phyloP scores from a whole-genome alignment of 345 rosid species.

The Lumnitzera racemosa region DNA sequence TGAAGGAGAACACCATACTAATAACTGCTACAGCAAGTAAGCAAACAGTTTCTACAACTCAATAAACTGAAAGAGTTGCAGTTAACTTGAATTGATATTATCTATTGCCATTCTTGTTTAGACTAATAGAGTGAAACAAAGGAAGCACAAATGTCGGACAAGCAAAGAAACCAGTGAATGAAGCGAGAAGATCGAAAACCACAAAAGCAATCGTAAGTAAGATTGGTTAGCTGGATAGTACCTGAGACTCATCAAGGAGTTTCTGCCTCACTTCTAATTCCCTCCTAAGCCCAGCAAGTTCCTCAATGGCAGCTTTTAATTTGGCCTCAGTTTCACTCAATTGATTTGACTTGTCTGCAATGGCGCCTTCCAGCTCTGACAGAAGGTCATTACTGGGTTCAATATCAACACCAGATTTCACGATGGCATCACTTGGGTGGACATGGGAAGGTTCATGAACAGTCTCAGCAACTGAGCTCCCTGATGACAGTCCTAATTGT shows the following conservation, averaged over 20 bases:
- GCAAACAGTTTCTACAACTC: too few relatives aligned
- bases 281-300: slow-evolving; percentile 52
- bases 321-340: slow-evolving; percentile 58
- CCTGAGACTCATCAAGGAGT: slow-evolving; percentile 98
- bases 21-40: too few relatives aligned
- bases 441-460: slow-evolving; percentile 40
- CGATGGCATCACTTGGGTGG: slow-evolving; percentile 32
- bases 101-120: too few relatives aligned
- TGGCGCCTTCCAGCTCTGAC: slow-evolving; percentile 43
- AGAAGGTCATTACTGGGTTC: slow-evolving; percentile 32
- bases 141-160: not conserved
- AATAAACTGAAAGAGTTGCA: too few relatives aligned
- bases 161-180: not conserved
- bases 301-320: slow-evolving; percentile 66
- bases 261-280: slow-evolving; percentile 71
- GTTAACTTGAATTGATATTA: too few relatives aligned
- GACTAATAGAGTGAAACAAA: not conserved
- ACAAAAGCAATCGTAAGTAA: not conserved
- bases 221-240: slow-evolving; percentile 9
- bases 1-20: too few relatives aligned
- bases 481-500: slow-evolving; percentile 54
- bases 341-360: slow-evolving; percentile 53
- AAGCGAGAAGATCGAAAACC: not conserved
- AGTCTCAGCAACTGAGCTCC: slow-evolving; percentile 91
- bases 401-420: slow-evolving; percentile 29